phyloP scores from a whole-genome alignment of 176 grass and related monocot genomes.

The Musa beccarii region DNA sequence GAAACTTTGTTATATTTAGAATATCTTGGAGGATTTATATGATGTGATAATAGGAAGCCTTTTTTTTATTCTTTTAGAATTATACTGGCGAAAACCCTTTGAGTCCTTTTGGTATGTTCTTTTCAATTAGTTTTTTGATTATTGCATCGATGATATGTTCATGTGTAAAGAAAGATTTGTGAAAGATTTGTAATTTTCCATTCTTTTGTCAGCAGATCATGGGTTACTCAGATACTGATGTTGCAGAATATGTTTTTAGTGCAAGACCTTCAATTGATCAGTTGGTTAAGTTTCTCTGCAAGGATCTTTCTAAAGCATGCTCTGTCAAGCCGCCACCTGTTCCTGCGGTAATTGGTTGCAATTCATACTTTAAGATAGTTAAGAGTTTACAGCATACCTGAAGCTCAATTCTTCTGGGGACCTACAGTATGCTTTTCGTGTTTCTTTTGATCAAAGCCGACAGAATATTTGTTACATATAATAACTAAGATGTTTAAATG shows the following conservation, averaged over 20 bases:
- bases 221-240: slow-evolving; percentile 85
- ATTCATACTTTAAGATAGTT: neutral
- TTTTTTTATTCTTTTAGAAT: neutral
- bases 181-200: neutral
- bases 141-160: neutral
- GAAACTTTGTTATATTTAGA: neutral
- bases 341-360: slow-evolving; percentile 39
- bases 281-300: slow-evolving; percentile 66
- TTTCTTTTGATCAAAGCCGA: neutral
- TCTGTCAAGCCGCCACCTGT: slow-evolving; percentile 46
- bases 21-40: neutral
- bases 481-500: neutral
- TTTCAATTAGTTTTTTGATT: neutral
- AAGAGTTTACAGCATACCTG: neutral
- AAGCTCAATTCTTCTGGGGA: neutral
- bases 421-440: neutral
- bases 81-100: neutral
- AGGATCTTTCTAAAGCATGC: slow-evolving; percentile 77
- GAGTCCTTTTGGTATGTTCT: neutral
- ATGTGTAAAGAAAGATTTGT: neutral
- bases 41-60: neutral
- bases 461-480: neutral
- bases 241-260: slow-evolving; percentile 86
- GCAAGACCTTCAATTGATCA: slow-evolving; percentile 55
- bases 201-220: slow-evolving; percentile 46